Conservation (phyloP, 352 stramenopile species). For the Globisporangium parvum region DNA sequence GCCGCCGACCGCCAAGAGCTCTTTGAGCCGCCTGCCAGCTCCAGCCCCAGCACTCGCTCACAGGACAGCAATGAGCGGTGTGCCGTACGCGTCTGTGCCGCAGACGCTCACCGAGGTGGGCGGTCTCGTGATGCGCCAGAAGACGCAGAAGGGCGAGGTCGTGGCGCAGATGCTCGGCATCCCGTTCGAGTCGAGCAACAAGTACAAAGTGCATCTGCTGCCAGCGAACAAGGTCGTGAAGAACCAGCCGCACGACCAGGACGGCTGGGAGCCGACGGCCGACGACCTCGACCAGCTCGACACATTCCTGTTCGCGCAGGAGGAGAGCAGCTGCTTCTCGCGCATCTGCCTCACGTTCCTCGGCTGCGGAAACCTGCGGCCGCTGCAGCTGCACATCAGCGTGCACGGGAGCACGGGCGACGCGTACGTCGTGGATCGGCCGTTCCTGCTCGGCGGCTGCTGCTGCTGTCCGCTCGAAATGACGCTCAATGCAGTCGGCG, state of each 20-base stretch:
- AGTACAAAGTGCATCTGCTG: conserved; percentile 45
- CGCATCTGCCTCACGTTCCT: conserved; percentile 28
- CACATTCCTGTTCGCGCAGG: conserved; percentile 37
- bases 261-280: conserved; percentile 37
- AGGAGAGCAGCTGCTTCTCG: conserved; percentile 31
- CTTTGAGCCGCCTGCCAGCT: no score
- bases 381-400: conserved; percentile 39
- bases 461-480: conserved; percentile 44
- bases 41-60: no score
- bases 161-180: conserved; percentile 43
- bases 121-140: conserved; percentile 48
- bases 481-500: conserved; percentile 22
- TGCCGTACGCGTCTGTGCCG: conserved; percentile 18
- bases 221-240: conserved; percentile 46
- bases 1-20: no score
- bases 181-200: conserved; percentile 54
- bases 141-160: conserved; percentile 38
- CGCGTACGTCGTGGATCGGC: conserved; percentile 41
- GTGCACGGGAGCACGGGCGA: conserved; percentile 31
- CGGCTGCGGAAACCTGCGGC: conserved; percentile 31
- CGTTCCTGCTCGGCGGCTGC: conserved; percentile 26
- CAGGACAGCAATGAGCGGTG: background rate
- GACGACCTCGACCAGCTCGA: conserved; percentile 45
- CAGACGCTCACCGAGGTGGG: conserved; percentile 28
- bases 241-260: conserved; percentile 29